Conservation (phyloP, 495 filamentous ascomycete species). For the Neurospora pannonica region DNA sequence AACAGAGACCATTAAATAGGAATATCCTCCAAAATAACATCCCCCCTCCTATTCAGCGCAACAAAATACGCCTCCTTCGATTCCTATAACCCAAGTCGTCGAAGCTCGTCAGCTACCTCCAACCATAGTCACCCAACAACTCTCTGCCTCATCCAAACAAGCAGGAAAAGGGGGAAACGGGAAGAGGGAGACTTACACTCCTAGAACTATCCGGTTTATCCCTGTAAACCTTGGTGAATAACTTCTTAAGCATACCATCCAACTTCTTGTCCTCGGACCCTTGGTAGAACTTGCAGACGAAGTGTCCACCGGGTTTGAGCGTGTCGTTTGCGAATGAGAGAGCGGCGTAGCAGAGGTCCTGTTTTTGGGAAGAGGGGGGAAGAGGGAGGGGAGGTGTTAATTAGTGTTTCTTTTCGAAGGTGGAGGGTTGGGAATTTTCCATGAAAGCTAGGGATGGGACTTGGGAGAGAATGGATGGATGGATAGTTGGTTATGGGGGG, state of each 20-base stretch:
- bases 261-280: constrained; percentile 74
- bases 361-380: background rate
- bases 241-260: constrained; percentile 56
- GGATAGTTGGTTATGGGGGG: background rate
- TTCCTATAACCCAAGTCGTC: constrained; percentile 51
- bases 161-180: background rate
- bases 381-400: background rate
- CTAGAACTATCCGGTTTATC: constrained; percentile 88
- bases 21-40: constrained; percentile 24
- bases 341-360: constrained; percentile 87
- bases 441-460: too few species aligned
- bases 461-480: background rate
- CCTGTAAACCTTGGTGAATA: constrained; percentile 71
- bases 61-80: constrained; percentile 86
- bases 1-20: background rate
- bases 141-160: background rate
- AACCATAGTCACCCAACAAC: background rate
- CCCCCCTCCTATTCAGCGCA: constrained; percentile 50
- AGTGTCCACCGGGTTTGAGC: constrained; percentile 71
- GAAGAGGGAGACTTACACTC: constrained; percentile 47
- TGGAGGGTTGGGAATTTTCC: background rate
- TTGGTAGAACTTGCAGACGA: constrained; percentile 97
- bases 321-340: constrained; percentile 75
- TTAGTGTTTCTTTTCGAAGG: background rate
- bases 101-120: background rate